A percentile compares a stretch with the other conserved stretches of the same genome.
phyloP scores from a whole-genome alignment of 1,139 yeast species.

The Casaregolazyma suthepensis region DNA sequence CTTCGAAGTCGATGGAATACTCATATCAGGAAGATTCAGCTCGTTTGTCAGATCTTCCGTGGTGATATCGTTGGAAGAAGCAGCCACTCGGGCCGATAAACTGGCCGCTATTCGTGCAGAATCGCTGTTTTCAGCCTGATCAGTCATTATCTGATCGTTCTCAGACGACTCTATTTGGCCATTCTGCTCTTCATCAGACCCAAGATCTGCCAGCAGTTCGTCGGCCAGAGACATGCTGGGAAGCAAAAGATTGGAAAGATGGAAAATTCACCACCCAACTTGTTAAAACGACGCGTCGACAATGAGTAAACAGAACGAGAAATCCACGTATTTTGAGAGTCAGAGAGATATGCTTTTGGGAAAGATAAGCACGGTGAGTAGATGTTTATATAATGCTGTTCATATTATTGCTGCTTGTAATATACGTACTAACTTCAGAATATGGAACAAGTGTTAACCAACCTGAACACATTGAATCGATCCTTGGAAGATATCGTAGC shows the following conservation, averaged over 20 bases:
- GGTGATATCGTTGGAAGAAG: conserved; percentile 18
- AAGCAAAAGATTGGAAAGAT: not conserved
- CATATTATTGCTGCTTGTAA: too few species aligned
- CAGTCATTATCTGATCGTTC: conserved; percentile 10
- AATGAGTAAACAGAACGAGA: conserved; percentile 8
- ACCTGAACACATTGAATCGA: conserved; percentile 45
- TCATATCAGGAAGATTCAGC: conserved; percentile 16
- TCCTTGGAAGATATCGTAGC: conserved; percentile 47
- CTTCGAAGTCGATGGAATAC: conserved; percentile 19
- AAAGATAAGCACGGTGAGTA: conserved; percentile 34
- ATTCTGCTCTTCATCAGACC: conserved; percentile 25
- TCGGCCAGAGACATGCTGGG: conserved; percentile 31
- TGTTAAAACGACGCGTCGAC: not conserved
- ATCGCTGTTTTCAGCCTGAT: conserved; percentile 10
- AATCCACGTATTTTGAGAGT: conserved; percentile 36
- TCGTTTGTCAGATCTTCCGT: conserved; percentile 18
- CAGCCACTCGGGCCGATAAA: conserved; percentile 3
- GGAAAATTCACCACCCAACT: not conserved
- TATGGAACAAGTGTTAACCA: conserved; percentile 47
- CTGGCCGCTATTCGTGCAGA: conserved; percentile 10
- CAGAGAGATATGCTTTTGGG: conserved; percentile 40
- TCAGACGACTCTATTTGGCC: conserved; percentile 4
- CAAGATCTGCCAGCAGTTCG: conserved; percentile 36
- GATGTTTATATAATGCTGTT: not conserved
- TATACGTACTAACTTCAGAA: conserved; percentile 23